phyloP scores from a whole-genome alignment of 352 stramenopile species.

The Pythium graminicola region DNA sequence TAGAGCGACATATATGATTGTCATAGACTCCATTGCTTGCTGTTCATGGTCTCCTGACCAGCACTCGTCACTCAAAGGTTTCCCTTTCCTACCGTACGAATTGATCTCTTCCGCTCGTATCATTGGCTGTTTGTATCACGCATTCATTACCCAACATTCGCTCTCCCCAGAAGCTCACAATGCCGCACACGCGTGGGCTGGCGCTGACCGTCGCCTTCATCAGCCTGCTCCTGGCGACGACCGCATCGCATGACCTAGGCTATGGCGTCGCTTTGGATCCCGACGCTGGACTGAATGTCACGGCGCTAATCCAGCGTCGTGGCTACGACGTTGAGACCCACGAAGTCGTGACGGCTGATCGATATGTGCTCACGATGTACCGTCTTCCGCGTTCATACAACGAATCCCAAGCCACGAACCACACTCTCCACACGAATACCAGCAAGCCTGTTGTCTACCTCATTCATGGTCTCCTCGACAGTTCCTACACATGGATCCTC shows the following conservation, averaged over 20 bases:
- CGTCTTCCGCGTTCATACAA: conserved; percentile 47
- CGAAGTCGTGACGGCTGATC: conserved; percentile 45
- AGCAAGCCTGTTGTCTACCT: conserved; percentile 51
- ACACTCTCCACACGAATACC: not conserved
- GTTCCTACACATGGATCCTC: conserved; percentile 51
- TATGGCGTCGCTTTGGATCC: conserved; percentile 26
- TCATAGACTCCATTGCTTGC: too few species aligned
- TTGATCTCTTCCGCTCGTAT: too few species aligned
- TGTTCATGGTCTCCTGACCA: too few species aligned
- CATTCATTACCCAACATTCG: too few species aligned
- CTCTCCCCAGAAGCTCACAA: too few species aligned
- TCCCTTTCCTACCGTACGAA: too few species aligned
- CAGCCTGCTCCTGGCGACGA: conserved; percentile 9
- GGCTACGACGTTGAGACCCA: conserved; percentile 54
- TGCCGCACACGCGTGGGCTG: too few species aligned
- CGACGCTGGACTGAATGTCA: conserved; percentile 40
- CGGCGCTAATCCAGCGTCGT: conserved; percentile 36
- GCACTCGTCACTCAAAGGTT: too few species aligned
- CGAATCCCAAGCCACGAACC: conserved; percentile 31
- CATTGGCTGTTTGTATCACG: too few species aligned
- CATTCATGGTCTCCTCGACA: conserved; percentile 50
- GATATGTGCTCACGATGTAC: conserved; percentile 65
- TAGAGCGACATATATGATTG: too few species aligned
- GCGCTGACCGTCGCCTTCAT: too few species aligned
- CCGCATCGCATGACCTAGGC: conserved; percentile 15